Conservation (phyloP, 2,329 filamentous ascomycete species). For the Pseudogymnoascus sp. region DNA sequence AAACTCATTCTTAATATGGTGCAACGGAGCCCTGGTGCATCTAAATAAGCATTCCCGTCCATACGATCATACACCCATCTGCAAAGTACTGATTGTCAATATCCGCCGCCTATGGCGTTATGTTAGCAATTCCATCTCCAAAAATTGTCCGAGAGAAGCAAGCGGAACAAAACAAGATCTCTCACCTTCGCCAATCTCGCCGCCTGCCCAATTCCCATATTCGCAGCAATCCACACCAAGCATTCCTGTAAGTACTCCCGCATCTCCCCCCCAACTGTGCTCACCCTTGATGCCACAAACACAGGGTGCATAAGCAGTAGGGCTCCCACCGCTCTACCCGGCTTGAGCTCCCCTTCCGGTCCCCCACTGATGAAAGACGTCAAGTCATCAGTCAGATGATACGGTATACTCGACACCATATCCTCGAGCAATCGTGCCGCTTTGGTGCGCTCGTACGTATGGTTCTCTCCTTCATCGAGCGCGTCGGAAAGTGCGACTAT, state of each 20-base stretch:
- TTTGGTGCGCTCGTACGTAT: not conserved
- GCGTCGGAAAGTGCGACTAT: slow-evolving; percentile 32
- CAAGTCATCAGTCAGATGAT: slow-evolving; percentile 20
- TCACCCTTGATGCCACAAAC: slow-evolving; percentile 17
- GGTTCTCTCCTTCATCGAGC: not conserved
- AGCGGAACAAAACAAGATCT: not conserved
- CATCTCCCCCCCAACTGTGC: slow-evolving; percentile 14
- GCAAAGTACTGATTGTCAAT: slow-evolving; percentile 17
- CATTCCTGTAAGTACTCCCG: slow-evolving; percentile 17
- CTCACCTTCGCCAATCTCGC: slow-evolving; percentile 22
- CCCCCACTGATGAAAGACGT: slow-evolving; percentile 15
- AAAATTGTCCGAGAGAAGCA: not conserved
- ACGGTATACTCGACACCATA: slow-evolving; percentile 21
- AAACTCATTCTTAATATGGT: not conserved
- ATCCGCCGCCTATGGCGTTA: slow-evolving; percentile 1
- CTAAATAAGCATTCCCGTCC: slow-evolving; percentile 17
- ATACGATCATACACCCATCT: slow-evolving; percentile 21
- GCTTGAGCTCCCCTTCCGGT: not conserved
- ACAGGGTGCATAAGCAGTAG: slow-evolving; percentile 25
- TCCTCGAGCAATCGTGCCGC: slow-evolving; percentile 15
- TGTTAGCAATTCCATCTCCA: not conserved
- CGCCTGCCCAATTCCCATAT: slow-evolving; percentile 26
- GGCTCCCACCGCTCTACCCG: slow-evolving; percentile 21
- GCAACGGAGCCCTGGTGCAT: not conserved
- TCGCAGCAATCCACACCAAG: slow-evolving; percentile 22